Percentiles rank a stretch among this genome's conserved stretches.
phyloP scores from a whole-genome alignment of 2,329 filamentous ascomycete genomes.

The Phaeophleospora eucalypticola region DNA sequence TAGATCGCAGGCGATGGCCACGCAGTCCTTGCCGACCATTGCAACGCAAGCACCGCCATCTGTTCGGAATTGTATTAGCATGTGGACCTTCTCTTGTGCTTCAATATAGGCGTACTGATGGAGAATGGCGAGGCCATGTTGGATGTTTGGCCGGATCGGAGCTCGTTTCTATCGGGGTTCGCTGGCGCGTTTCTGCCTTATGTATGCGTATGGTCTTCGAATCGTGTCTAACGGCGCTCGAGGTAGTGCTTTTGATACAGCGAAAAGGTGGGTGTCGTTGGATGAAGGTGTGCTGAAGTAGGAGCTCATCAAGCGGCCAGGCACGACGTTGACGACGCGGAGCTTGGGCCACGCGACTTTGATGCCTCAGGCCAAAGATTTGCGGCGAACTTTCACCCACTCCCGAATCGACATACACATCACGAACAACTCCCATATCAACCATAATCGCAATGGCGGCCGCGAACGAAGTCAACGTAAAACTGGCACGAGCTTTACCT shows the following conservation, averaged over 20 bases:
- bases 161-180: slow-evolving; percentile 2
- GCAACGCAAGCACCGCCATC: slow-evolving; percentile 92
- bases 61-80: slow-evolving; percentile 28
- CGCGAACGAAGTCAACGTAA: slow-evolving; percentile 34
- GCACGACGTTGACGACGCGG: slow-evolving; percentile 1
- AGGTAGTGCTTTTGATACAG: too few relatives aligned
- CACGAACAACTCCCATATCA: slow-evolving; percentile 4
- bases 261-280: background rate
- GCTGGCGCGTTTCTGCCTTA: background rate
- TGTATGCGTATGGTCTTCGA: too few relatives aligned
- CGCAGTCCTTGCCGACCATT: slow-evolving; percentile 99
- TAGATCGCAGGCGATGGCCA: slow-evolving; percentile 98
- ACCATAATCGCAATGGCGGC: background rate
- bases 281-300: slow-evolving; percentile 6
- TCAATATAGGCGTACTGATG: slow-evolving; percentile 66
- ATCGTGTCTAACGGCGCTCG: too few relatives aligned
- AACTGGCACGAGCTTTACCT: slow-evolving; percentile 71
- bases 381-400: slow-evolving; percentile 3
- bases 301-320: background rate
- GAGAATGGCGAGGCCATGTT: slow-evolving; percentile 82
- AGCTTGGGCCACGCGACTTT: background rate
- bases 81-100: background rate
- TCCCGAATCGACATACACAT: slow-evolving; percentile 5
- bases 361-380: slow-evolving; percentile 4
- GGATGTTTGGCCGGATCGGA: slow-evolving; percentile 4